Conservation (phyloP, 352 stramenopile genomes). For the Phytophthora ohioensis region DNA sequence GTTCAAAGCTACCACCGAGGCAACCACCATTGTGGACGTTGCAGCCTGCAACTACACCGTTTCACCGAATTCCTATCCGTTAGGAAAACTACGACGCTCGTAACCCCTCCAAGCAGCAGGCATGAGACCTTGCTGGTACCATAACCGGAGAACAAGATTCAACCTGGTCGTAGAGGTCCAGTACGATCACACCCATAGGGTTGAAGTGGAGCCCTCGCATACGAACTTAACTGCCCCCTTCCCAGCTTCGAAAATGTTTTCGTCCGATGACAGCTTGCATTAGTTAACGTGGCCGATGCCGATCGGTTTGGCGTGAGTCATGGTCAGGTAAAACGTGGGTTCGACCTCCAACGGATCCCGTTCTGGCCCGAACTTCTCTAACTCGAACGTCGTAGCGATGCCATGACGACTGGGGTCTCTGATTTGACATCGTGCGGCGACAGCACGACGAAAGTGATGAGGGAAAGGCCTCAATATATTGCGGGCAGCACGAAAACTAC, state of each 20-base stretch:
- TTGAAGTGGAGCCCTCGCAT: neutral
- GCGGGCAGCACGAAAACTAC: too few species aligned
- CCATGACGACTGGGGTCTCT: neutral
- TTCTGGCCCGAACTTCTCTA: constrained; percentile 5
- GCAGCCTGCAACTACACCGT: neutral
- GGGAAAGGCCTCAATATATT: too few species aligned
- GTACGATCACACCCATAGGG: neutral
- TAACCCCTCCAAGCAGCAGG: too few species aligned
- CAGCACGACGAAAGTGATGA: neutral
- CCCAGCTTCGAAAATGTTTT: neutral
- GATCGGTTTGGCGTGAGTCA: neutral
- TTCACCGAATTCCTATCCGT: constrained; percentile 13
- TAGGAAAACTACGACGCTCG: neutral
- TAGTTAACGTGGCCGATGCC: constrained; percentile 11
- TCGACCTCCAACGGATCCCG: constrained; percentile 3
- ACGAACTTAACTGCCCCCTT: constrained; percentile 25
- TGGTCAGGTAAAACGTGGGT: neutral
- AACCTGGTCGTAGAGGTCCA: too few species aligned
- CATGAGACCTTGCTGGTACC: too few species aligned
- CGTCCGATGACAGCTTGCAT: neutral
- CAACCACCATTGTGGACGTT: too few species aligned
- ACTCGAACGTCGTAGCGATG: neutral
- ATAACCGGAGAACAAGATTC: too few species aligned
- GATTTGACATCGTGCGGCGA: neutral
- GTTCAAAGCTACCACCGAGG: neutral